Conservation (phyloP, 2,329 filamentous ascomycete genomes). For the Xylaria sp. region DNA sequence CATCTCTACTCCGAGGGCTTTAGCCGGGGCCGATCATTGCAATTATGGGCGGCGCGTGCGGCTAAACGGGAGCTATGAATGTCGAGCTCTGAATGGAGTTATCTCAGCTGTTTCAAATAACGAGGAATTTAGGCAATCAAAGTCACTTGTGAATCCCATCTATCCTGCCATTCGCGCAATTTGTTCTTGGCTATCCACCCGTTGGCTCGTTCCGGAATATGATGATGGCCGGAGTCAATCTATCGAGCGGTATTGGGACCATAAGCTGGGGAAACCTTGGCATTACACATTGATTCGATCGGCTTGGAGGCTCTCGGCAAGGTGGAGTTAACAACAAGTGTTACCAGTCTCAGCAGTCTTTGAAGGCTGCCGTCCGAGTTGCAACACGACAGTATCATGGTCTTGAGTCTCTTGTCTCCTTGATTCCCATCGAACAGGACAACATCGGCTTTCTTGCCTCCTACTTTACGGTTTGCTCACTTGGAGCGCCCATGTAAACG, state of each 20-base stretch:
- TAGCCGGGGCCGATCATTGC: conserved; percentile 39
- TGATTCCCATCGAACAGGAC: neutral
- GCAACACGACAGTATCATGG: neutral
- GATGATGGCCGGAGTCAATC: conserved; percentile 22
- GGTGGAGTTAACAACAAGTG: neutral
- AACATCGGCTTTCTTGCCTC: neutral
- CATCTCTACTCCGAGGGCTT: conserved; percentile 36
- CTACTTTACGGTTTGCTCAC: conserved; percentile 27
- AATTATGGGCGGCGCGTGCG: conserved; percentile 37
- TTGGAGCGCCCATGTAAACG: conserved; percentile 2
- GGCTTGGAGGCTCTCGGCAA: conserved; percentile 19
- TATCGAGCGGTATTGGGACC: conserved; percentile 16
- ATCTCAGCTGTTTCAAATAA: conserved; percentile 46
- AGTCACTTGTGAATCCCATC: conserved; percentile 12
- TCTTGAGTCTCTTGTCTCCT: neutral
- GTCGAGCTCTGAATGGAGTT: conserved; percentile 37
- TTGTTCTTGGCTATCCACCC: conserved; percentile 13
- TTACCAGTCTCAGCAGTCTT: neutral
- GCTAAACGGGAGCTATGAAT: conserved; percentile 44
- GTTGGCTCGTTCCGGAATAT: conserved; percentile 26
- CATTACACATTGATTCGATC: conserved; percentile 19
- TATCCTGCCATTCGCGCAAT: conserved; percentile 29
- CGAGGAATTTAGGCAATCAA: conserved; percentile 43
- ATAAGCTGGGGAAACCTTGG: conserved; percentile 37
- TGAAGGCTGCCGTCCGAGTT: neutral